Evolutionary conservation across 2,329 filamentous ascomycete genomes (phyloP).

Genomic region (Paracamarosporium sp.): DNA sequence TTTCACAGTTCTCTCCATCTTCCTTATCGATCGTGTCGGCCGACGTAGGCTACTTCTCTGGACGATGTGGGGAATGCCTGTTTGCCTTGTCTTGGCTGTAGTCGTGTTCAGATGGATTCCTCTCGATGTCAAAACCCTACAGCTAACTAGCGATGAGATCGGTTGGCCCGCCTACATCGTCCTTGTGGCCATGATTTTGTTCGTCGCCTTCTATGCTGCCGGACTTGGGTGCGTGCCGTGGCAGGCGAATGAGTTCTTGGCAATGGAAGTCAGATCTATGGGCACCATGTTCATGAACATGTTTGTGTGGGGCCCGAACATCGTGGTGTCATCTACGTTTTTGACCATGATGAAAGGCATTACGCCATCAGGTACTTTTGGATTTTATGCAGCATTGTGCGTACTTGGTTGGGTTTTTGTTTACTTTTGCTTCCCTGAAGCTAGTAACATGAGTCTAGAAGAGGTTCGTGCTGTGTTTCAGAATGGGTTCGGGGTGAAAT

Average conservation of each 20-base stretch:
- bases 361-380: conserved; percentile 59
- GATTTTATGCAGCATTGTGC: conserved; percentile 60
- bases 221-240: conserved; percentile 57
- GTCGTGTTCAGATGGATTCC: conserved; percentile 57
- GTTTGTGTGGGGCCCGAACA: conserved; percentile 40
- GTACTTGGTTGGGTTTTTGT: conserved; percentile 56
- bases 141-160: conserved; percentile 41
- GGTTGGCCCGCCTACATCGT: conserved; percentile 46
- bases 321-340: conserved; percentile 60
- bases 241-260: conserved; percentile 56
- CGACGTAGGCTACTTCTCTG: conserved; percentile 54
- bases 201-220: conserved; percentile 53
- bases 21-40: conserved; percentile 55
- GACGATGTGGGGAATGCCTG: conserved; percentile 55
- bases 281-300: conserved; percentile 59
- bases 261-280: conserved; percentile 56
- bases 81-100: conserved; percentile 51
- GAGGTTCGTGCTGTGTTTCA: conserved; percentile 55
- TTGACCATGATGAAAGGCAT: conserved; percentile 58
- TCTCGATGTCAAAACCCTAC: conserved; percentile 52
- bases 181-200: conserved; percentile 51
- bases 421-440: conserved; percentile 60
- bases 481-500: background rate
- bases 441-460: conserved; percentile 58
- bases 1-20: conserved; percentile 57